phyloP scores from a whole-genome alignment of 768 basidiomycete species.

The Trametes villosa region DNA sequence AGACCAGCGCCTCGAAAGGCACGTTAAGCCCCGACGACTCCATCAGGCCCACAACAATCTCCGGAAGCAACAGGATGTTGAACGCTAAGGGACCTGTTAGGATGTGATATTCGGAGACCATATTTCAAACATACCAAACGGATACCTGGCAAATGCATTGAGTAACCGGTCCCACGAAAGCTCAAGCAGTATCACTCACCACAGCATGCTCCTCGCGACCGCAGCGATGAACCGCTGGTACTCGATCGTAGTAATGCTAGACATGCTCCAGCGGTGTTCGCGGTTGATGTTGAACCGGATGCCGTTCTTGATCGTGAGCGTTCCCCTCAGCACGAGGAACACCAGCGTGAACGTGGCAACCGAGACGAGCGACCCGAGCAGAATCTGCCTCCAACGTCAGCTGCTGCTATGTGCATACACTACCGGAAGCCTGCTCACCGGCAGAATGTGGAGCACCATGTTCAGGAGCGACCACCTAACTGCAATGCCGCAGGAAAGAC shows the following conservation, averaged over 20 bases:
- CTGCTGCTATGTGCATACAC: not conserved
- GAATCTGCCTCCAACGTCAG: constrained; percentile 47
- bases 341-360: constrained; percentile 61
- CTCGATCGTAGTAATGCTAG: constrained; percentile 39
- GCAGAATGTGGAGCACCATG: constrained; percentile 62
- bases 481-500: constrained; percentile 57
- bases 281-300: constrained; percentile 53
- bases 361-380: constrained; percentile 59
- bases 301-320: constrained; percentile 53
- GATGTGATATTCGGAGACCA: not conserved
- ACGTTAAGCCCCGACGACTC: constrained; percentile 52
- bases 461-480: constrained; percentile 44
- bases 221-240: constrained; percentile 65
- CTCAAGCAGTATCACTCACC: constrained; percentile 45
- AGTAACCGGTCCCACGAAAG: not conserved
- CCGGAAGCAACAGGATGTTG: constrained; percentile 60
- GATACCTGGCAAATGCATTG: constrained; percentile 50
- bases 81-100: constrained; percentile 50
- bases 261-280: constrained; percentile 16
- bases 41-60: constrained; percentile 54
- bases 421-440: constrained; percentile 45
- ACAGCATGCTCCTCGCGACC: constrained; percentile 72
- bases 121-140: constrained; percentile 49
- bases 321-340: constrained; percentile 65
- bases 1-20: constrained; percentile 50